Percentiles rank a stretch among this genome's conserved stretches.
phyloP scores from a whole-genome alignment of 1,284 basidiomycete species.

The Tylopilus sp. region DNA sequence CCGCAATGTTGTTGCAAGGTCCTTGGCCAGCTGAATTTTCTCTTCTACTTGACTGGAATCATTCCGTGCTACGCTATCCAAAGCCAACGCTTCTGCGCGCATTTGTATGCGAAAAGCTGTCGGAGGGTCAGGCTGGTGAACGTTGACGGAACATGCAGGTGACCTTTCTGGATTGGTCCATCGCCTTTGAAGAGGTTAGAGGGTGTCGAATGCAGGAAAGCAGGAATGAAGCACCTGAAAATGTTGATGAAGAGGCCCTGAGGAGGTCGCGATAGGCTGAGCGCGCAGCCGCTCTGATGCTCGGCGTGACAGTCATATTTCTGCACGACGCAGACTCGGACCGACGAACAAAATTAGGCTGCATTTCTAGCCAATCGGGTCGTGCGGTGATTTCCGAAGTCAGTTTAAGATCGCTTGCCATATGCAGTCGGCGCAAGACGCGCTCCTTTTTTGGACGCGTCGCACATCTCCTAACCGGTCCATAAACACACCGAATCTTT shows the following conservation, averaged over 20 bases:
- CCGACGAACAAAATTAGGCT: background rate
- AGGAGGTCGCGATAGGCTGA: slow-evolving; percentile 69
- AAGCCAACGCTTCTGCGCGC: slow-evolving; percentile 43
- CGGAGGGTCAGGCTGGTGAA: slow-evolving; percentile 5
- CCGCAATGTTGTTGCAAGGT: slow-evolving; percentile 63
- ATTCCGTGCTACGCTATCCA: slow-evolving; percentile 40
- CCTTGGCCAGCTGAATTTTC: slow-evolving; percentile 52
- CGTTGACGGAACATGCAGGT: slow-evolving; percentile 6
- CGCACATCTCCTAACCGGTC: slow-evolving; percentile 26
- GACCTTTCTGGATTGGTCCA: slow-evolving; percentile 50
- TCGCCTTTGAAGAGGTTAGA: slow-evolving; percentile 43
- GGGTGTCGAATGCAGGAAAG: background rate
- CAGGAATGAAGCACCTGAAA: slow-evolving; percentile 45
- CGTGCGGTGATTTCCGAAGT: slow-evolving; percentile 13
- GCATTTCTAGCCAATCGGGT: slow-evolving; percentile 19
- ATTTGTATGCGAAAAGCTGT: slow-evolving; percentile 70
- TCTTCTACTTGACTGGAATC: slow-evolving; percentile 50
- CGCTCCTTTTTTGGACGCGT: slow-evolving; percentile 42
- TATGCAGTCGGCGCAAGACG: slow-evolving; percentile 38
- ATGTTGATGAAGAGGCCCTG: slow-evolving; percentile 61
- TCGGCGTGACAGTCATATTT: slow-evolving; percentile 44
- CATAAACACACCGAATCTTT: slow-evolving; percentile 37
- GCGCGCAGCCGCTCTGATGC: slow-evolving; percentile 53
- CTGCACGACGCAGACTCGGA: background rate
- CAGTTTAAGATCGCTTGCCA: slow-evolving; percentile 30